Conservation (phyloP, 2,329 filamentous ascomycete genomes). For the Colletotrichum musae region DNA sequence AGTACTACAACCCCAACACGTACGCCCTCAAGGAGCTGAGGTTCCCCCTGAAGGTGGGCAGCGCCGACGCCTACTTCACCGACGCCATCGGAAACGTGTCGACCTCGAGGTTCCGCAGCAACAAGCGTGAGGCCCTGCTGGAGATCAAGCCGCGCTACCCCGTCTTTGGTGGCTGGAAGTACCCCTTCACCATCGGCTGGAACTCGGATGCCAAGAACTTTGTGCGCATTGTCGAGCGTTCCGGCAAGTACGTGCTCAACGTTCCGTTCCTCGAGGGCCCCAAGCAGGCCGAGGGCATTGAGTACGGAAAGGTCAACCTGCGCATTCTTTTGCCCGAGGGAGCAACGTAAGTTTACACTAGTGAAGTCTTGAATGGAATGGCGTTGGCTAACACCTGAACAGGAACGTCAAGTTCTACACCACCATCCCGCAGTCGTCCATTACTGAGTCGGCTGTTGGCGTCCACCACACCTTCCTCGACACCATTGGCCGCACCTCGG, state of each 20-base stretch:
- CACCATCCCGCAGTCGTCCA: slow-evolving; percentile 74
- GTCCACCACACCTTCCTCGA: slow-evolving; percentile 94
- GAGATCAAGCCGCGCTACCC: slow-evolving; percentile 96
- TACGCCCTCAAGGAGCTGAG: slow-evolving; percentile 86
- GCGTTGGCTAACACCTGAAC: slow-evolving; percentile 56
- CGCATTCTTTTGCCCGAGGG: slow-evolving; percentile 93
- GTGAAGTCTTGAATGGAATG: too few species aligned
- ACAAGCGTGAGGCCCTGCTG: slow-evolving; percentile 82
- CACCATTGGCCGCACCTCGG: slow-evolving; percentile 86
- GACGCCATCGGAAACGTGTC: slow-evolving; percentile 98
- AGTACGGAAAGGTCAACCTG: slow-evolving; percentile 85
- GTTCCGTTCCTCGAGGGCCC: slow-evolving; percentile 95
- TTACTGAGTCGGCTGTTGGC: slow-evolving; percentile 71
- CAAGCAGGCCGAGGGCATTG: slow-evolving; percentile 85
- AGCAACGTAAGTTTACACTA: slow-evolving; percentile 74
- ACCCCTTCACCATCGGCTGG: slow-evolving; percentile 97
- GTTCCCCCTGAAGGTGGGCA: slow-evolving; percentile 84
- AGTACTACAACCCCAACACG: slow-evolving; percentile 83
- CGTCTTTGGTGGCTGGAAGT: slow-evolving; percentile 98
- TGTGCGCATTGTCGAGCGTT: slow-evolving; percentile 75
- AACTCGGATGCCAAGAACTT: slow-evolving; percentile 87
- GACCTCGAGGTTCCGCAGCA: slow-evolving; percentile 88
- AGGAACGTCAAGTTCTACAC: slow-evolving; percentile 87
- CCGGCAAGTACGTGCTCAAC: slow-evolving; percentile 81
- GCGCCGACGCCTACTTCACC: slow-evolving; percentile 91